Percentiles rank a stretch among this genome's conserved stretches.
These are phyloP conservation scores for Aspergillus calidoustus DNA, from an alignment of 2,329 filamentous ascomycete genomes.

Conservation along the genomic window DNA sequence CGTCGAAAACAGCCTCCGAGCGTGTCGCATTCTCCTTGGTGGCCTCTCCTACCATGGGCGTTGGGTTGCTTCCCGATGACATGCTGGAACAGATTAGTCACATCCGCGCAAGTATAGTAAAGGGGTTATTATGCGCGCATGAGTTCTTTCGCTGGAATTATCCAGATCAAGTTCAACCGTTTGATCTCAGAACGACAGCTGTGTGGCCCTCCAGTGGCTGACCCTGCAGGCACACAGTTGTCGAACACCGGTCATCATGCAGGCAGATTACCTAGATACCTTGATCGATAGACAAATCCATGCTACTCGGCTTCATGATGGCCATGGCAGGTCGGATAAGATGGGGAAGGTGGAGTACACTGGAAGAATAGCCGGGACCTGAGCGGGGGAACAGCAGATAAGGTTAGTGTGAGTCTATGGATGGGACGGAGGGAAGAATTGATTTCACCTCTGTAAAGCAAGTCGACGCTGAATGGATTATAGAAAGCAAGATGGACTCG, in stretches of 20 bases:
- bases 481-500: neutral
- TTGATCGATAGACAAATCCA: slow-evolving; percentile 47
- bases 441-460: slow-evolving; percentile 9
- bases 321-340: slow-evolving; percentile 24
- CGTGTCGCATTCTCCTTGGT: slow-evolving; percentile 26
- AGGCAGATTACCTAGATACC: slow-evolving; percentile 45
- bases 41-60: slow-evolving; percentile 33
- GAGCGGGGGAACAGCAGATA: neutral
- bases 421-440: neutral
- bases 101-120: slow-evolving; percentile 12
- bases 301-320: slow-evolving; percentile 46
- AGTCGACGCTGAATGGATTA: neutral
- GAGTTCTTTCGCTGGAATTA: slow-evolving; percentile 53
- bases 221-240: slow-evolving; percentile 15
- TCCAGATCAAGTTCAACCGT: slow-evolving; percentile 53
- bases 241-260: slow-evolving; percentile 51
- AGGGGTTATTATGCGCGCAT: slow-evolving; percentile 37
- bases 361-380: slow-evolving; percentile 25
- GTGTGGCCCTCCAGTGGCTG: slow-evolving; percentile 14
- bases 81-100: slow-evolving; percentile 36
- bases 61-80: slow-evolving; percentile 33
- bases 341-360: slow-evolving; percentile 34
- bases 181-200: slow-evolving; percentile 48
- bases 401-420: slow-evolving; percentile 13
- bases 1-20: slow-evolving; percentile 18